Base-by-base conservation (phyloP, 805 yeast genomes). In the Lipomyces lipofer region DNA sequence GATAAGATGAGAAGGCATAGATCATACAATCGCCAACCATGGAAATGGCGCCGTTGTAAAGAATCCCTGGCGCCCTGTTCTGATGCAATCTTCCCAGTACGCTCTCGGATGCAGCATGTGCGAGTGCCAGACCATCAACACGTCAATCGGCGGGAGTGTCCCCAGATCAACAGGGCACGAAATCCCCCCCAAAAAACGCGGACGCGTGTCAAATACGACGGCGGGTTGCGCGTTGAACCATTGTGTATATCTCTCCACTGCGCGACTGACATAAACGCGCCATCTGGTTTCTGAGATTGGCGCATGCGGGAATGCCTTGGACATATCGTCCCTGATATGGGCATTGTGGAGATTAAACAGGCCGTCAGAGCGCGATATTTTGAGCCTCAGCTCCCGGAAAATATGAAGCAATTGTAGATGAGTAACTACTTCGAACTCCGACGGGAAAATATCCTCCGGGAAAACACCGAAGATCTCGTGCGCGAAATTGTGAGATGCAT, bases 101-200 rank as follows among this genome's bases (percentile, higher is more conserved):
- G 51, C 51, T n/a, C 49, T 40, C 13, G 66, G 66, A 49, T 62
- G 62, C 46, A 62, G 52, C 56, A 62, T 47, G 32, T 54, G 63
- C 2, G 65, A 48, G 44, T 63, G 66, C 65, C 65, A 63, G 9
- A 63, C 56, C 66, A 63, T 63, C 17, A 63, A 52, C 29, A 63
- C 62, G 44, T 63, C 66, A 10, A 60, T 7, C 1, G 65, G 64
- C 24, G 64, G 63, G 40, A 62, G 19, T n/a, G 43, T 35, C 13
- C 44, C 48, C 15, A 27, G n/a, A 17, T 32, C 39, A 17, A 52
- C 19, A 2, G 30, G 32, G 17, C 35, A n/a, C n/a, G 21, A 5
- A 27, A 21, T n/a, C 12, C 44, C 36, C 32, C 51, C 28, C 22
- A 33, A 17, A 43, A 28, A 42, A 22, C 33, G 7, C 17, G 24